phyloP scores from a whole-genome alignment of 768 basidiomycete genomes.

The Suillus placidus region DNA sequence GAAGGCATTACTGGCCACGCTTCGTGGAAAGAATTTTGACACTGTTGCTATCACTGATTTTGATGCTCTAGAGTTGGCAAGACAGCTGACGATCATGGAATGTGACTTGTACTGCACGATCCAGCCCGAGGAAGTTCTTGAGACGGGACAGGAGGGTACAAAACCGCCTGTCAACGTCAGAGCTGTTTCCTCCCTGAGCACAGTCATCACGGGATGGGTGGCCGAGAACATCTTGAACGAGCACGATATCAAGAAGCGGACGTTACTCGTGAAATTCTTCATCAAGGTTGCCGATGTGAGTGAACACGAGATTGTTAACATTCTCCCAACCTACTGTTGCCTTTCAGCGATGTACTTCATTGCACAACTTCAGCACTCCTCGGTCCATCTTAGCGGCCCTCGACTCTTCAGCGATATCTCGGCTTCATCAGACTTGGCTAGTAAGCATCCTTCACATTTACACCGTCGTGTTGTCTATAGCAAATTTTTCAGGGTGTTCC shows the following conservation, averaged over 20 bases:
- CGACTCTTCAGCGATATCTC: conserved; percentile 92
- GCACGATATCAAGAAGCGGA: conserved; percentile 83
- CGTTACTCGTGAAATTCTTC: conserved; percentile 81
- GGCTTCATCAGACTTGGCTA: conserved; percentile 91
- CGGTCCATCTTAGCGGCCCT: conserved; percentile 92
- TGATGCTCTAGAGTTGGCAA: conserved; percentile 86
- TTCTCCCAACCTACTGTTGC: conserved; percentile 16
- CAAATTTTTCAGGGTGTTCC: conserved; percentile 62
- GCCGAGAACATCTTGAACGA: conserved; percentile 93
- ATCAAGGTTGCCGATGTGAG: conserved; percentile 91
- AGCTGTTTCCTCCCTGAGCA: conserved; percentile 86
- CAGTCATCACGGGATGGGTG: conserved; percentile 93
- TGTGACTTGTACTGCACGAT: conserved; percentile 85
- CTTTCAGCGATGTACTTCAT: conserved; percentile 75
- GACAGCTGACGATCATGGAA: conserved; percentile 95
- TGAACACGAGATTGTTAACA: conserved; percentile 17
- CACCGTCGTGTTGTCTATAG: not conserved
- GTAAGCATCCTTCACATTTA: conserved; percentile 48
- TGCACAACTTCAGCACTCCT: conserved; percentile 92
- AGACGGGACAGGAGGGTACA: conserved; percentile 73
- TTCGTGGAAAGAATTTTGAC: conserved; percentile 67
- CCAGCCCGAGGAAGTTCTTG: conserved; percentile 85
- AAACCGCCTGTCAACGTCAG: conserved; percentile 71
- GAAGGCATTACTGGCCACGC: conserved; percentile 67
- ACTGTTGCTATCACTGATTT: conserved; percentile 84